Conservation (phyloP, 441 rosid species). For the Rhodomyrtus psidioides region DNA sequence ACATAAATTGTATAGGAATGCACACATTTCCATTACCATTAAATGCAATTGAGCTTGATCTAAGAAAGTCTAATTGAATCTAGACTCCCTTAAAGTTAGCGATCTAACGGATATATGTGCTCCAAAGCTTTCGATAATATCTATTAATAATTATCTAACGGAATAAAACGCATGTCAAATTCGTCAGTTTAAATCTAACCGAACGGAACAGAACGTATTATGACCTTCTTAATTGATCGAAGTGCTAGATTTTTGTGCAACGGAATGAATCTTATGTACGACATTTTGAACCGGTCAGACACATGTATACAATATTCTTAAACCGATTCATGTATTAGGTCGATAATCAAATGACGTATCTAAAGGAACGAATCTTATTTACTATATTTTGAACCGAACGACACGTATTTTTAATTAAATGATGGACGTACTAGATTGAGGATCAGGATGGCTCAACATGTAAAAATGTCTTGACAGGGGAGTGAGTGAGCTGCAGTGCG, state of each 20-base stretch:
- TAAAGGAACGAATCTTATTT: neutral
- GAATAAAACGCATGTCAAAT: neutral
- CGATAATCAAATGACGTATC: neutral
- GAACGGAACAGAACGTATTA: neutral
- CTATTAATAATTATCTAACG: neutral
- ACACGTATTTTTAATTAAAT: neutral
- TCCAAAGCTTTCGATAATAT: neutral
- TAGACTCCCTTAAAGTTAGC: neutral
- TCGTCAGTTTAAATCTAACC: neutral
- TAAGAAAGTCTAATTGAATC: neutral
- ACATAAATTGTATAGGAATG: too few relatives aligned
- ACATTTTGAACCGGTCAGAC: neutral
- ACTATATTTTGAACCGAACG: neutral
- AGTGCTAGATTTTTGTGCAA: neutral
- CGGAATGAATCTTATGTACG: neutral
- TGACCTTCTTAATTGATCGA: neutral
- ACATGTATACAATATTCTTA: neutral
- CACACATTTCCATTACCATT: neutral
- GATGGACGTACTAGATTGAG: neutral
- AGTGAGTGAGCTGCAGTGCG: constrained; percentile 84
- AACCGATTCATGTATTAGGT: neutral
- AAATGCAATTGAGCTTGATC: neutral
- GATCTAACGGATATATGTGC: neutral
- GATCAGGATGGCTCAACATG: neutral
- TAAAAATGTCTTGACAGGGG: constrained; percentile 20